A percentile compares a stretch with the other conserved stretches of the same genome.
phyloP scores from a whole-genome alignment of 441 rosid genomes.

The Euphorbia celastroides region DNA sequence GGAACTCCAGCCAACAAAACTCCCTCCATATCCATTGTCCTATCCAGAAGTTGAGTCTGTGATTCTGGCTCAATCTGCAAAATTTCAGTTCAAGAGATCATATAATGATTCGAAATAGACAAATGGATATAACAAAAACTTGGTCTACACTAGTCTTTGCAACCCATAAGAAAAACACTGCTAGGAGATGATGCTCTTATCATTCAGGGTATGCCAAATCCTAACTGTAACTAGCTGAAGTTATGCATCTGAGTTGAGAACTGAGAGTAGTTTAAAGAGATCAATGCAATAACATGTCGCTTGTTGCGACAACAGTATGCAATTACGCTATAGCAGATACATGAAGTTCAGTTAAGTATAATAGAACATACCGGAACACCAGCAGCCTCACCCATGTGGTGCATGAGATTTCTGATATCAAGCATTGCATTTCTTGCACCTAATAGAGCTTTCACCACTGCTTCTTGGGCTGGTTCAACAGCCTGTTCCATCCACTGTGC shows the following conservation, averaged over 20 bases:
- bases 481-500: slow-evolving; percentile 75
- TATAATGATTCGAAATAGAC: background rate
- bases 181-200: no score
- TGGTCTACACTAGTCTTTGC: background rate
- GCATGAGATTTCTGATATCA: slow-evolving; percentile 70
- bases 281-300: background rate
- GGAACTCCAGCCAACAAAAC: slow-evolving; percentile 92
- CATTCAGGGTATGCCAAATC: no score
- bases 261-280: slow-evolving; percentile 6
- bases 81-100: background rate
- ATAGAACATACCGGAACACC: slow-evolving; percentile 64
- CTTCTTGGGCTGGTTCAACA: slow-evolving; percentile 46
- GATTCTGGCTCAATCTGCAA: slow-evolving; percentile 91
- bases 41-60: slow-evolving; percentile 69
- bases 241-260: background rate
- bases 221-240: background rate
- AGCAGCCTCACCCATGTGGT: slow-evolving; percentile 87
- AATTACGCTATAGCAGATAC: background rate
- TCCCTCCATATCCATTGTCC: slow-evolving; percentile 82
- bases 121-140: slow-evolving; percentile 5
- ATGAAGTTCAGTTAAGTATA: slow-evolving; percentile 7
- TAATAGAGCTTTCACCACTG: slow-evolving; percentile 49
- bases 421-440: slow-evolving; percentile 77
- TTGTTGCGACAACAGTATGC: slow-evolving; percentile 2
- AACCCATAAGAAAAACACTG: background rate